phyloP scores from a whole-genome alignment of 2,329 filamentous ascomycete genomes.

The Penicillium sp. region DNA sequence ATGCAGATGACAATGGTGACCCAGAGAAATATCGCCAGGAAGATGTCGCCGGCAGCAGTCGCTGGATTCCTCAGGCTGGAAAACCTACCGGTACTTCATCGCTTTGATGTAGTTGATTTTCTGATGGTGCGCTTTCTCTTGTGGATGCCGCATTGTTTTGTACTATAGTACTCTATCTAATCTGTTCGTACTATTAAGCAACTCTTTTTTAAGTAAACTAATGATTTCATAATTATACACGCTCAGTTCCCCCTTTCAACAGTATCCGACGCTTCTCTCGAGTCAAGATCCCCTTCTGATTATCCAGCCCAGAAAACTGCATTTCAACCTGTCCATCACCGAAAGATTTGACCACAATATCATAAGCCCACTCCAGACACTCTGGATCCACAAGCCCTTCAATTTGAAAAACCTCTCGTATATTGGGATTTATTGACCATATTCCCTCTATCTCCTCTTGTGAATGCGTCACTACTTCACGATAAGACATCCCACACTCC shows the following conservation, averaged over 20 bases:
- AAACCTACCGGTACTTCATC: slow-evolving; percentile 11
- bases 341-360: neutral
- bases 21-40: slow-evolving; percentile 17
- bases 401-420: neutral
- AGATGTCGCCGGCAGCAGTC: slow-evolving; percentile 7
- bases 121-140: too few species aligned
- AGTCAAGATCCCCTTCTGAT: neutral
- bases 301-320: neutral
- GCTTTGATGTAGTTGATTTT: neutral
- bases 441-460: neutral
- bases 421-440: neutral
- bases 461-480: neutral
- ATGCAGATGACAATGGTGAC: neutral
- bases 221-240: too few species aligned
- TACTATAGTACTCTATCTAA: too few species aligned
- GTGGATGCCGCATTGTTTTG: too few species aligned
- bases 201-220: too few species aligned
- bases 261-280: neutral
- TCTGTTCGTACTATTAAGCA: too few species aligned
- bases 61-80: slow-evolving; percentile 8
- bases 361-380: neutral
- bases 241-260: too few species aligned
- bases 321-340: neutral
- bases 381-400: neutral
- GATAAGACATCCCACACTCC: neutral